A percentile compares a stretch with the other conserved stretches of the same genome.
These are phyloP conservation scores for Vigna mungo DNA, from an alignment of 306 rosid genomes.

Conservation along the genomic window DNA sequence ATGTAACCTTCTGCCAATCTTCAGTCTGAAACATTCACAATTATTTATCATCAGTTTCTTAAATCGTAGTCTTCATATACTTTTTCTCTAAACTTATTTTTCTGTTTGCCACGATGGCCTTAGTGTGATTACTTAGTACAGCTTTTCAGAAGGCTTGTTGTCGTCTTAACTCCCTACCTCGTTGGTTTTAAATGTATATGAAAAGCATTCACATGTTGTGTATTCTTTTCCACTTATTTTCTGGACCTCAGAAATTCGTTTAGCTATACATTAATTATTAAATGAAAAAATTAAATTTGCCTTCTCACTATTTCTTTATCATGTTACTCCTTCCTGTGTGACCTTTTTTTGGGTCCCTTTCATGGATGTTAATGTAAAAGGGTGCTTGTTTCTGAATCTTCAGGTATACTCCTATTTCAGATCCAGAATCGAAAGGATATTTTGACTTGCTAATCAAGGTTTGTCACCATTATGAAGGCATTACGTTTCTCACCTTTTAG, in stretches of 20 bases:
- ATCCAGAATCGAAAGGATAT: constrained; percentile 87
- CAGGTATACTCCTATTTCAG: constrained; percentile 98
- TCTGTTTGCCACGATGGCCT: constrained; percentile 16
- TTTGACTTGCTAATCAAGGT: constrained; percentile 98
- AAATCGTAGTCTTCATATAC: constrained; percentile 21
- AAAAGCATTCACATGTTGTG: constrained; percentile 22
- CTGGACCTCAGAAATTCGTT: not conserved
- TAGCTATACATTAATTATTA: not conserved
- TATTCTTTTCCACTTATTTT: constrained; percentile 18
- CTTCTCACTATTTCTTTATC: not conserved
- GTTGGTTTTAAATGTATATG: constrained; percentile 25
- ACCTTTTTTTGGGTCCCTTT: not conserved
- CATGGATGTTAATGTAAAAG: constrained; percentile 32
- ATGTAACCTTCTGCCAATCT: constrained; percentile 20
- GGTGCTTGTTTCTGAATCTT: constrained; percentile 35
- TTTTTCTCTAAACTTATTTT: constrained; percentile 27
- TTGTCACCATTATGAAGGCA: constrained; percentile 30
- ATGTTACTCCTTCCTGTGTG: not conserved
- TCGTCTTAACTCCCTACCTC: not conserved
- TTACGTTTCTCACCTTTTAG: constrained; percentile 29
- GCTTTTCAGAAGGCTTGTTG: constrained; percentile 23
- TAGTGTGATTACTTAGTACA: constrained; percentile 30
- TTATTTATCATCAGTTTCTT: constrained; percentile 18
- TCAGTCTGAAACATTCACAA: constrained; percentile 10
- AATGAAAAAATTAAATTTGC: too few relatives aligned